Evolutionary conservation across 2,329 filamentous ascomycete species (phyloP), one percentile per base, ranked within the genome.

Genomic region (Monosporascus sp.): DNA sequence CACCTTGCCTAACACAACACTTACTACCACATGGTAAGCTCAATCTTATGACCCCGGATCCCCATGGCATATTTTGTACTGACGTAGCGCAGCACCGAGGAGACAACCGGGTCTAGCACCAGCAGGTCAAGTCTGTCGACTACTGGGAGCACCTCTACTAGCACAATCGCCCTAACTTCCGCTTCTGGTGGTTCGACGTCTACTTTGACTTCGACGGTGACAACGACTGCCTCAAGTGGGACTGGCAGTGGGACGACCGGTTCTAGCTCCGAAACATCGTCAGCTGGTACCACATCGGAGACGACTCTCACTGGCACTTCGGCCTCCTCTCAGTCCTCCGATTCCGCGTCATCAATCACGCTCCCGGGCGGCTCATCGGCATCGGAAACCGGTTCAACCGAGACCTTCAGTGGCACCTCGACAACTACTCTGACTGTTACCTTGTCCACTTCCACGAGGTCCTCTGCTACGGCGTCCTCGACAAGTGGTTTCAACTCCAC

Each of bases 21-120:
- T 14, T 34, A 58, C 43, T 7, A 60, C 40, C 45, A 59, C 57
- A 24, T 60, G 59, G 59, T 60, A 55, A 56, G 56, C 16, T 34
- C 31, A 11, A 14, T 34, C 11, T 34, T 14, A 14, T 34, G 31
- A 46, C 20, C 5, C 3, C 20, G 3, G 17, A 7, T 46, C n/a
- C 24, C 9, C 1, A 9, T 26, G 6, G 7, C 14, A 26, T 17
- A 8, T 26, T 7, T 7, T 7, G 14, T 43, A 46, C 49, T 58
- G 37, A 60, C 20, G 20, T 1, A 14, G 19, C 20, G 27, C 48
- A 60, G 59, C 22, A 61, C 55, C 19, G 55, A 59, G 2, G 52
- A 57, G 3, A 46, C 52, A 26, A 36, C 3, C 27, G 14, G 11
- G 24, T 9, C 43, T 3, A n/a, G 43, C 20, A 17, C 7, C 7